Percentiles rank a stretch among this genome's conserved stretches.
phyloP scores from a whole-genome alignment of 2,329 filamentous ascomycete genomes.

The Aureobasidium sp. region DNA sequence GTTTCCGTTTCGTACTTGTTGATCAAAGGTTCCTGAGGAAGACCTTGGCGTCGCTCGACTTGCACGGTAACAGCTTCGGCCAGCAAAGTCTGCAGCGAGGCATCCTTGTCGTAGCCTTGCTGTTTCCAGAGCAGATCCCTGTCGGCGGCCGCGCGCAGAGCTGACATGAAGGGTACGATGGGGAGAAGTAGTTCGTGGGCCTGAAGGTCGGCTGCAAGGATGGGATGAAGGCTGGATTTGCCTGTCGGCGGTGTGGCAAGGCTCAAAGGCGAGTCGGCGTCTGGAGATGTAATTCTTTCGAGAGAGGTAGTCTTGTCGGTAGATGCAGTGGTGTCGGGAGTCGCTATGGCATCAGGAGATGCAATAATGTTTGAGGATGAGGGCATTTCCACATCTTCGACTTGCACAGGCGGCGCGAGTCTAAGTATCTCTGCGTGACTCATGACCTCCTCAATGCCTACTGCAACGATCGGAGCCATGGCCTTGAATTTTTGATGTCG shows the following conservation, averaged over 20 bases:
- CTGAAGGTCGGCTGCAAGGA: not conserved
- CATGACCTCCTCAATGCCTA: not conserved
- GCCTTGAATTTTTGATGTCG: not conserved
- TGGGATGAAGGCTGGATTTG: not conserved
- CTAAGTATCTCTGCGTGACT: not conserved
- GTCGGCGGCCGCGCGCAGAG: not conserved
- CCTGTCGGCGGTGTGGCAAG: not conserved
- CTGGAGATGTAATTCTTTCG: no score
- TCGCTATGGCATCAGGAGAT: no score
- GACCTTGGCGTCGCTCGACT: no score
- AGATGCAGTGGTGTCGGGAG: no score
- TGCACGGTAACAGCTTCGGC: not conserved
- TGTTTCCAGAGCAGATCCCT: not conserved
- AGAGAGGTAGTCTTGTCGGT: no score
- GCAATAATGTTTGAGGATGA: no score
- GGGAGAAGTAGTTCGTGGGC: not conserved
- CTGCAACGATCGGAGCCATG: not conserved
- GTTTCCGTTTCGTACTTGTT: not conserved
- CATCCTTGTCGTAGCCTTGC: not conserved
- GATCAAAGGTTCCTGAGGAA: no score
- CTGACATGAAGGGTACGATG: not conserved
- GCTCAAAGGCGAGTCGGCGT: no score
- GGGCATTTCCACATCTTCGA: no score
- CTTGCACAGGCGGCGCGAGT: no score
- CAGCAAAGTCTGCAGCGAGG: not conserved